Percentiles rank a stretch among this genome's conserved stretches.
phyloP scores from a whole-genome alignment of 352 stramenopile genomes.

The Pythium apleroticum region DNA sequence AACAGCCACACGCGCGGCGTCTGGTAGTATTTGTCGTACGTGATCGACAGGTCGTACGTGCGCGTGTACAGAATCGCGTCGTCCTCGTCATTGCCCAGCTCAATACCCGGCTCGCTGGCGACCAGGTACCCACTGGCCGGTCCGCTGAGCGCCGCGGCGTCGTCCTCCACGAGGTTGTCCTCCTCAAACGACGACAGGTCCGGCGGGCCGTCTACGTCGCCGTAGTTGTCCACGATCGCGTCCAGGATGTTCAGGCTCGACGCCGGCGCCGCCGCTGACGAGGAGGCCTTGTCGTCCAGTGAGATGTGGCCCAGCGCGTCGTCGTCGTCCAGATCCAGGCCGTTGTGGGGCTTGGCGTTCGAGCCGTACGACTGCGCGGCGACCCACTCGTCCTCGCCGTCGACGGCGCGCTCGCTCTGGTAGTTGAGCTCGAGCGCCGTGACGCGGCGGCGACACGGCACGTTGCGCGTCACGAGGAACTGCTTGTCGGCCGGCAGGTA shows the following conservation, averaged over 20 bases:
- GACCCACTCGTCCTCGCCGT: slow-evolving; percentile 91
- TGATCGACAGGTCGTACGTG: slow-evolving; percentile 98
- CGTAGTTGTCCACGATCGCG: slow-evolving; percentile 74
- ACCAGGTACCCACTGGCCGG: slow-evolving; percentile 46
- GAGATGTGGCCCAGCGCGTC: slow-evolving; percentile 68
- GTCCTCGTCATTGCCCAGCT: slow-evolving; percentile 88
- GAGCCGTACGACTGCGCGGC: slow-evolving; percentile 77
- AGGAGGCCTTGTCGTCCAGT: slow-evolving; percentile 30
- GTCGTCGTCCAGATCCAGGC: slow-evolving; percentile 35
- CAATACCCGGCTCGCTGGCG: slow-evolving; percentile 63
- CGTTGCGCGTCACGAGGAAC: slow-evolving; percentile 86
- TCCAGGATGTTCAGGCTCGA: slow-evolving; percentile 43
- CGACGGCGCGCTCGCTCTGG: slow-evolving; percentile 64
- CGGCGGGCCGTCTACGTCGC: slow-evolving; percentile 22
- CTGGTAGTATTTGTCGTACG: slow-evolving; percentile 99
- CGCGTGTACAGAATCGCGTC: slow-evolving; percentile 93
- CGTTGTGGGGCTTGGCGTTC: slow-evolving; percentile 17
- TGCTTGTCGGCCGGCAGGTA: slow-evolving; percentile 87
- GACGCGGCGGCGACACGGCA: slow-evolving; percentile 86
- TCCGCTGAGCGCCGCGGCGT: slow-evolving; percentile 45
- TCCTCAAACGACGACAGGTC: slow-evolving; percentile 74
- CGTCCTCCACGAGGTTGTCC: slow-evolving; percentile 75
- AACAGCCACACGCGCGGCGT: slow-evolving; percentile 98
- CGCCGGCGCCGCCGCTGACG: slow-evolving; percentile 11
- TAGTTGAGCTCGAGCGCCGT: slow-evolving; percentile 77